phyloP scores from a whole-genome alignment of 192 early-diverging fungal species.

The Funneliformis mosseae region DNA sequence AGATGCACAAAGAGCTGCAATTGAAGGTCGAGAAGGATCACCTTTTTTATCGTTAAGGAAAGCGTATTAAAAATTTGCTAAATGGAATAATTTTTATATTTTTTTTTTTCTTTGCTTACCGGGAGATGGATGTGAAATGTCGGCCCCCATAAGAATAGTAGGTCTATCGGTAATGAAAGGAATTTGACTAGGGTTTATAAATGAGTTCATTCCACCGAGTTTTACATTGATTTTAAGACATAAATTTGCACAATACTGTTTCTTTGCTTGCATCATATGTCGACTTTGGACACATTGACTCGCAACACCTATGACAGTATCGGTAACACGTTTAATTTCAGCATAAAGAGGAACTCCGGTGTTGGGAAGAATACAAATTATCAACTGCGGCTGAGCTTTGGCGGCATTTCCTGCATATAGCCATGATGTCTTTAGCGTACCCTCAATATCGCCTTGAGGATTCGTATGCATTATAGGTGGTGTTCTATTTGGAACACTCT shows the following conservation, averaged over 20 bases:
- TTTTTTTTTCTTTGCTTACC: slow-evolving; percentile 51
- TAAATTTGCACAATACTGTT: slow-evolving; percentile 95
- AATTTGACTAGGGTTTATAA: slow-evolving; percentile 59
- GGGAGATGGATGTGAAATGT: slow-evolving; percentile 85
- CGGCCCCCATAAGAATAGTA: slow-evolving; percentile 90
- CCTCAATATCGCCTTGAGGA: slow-evolving; percentile 72
- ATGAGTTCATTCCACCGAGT: slow-evolving; percentile 87
- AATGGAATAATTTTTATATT: slow-evolving; percentile 28
- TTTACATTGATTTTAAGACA: slow-evolving; percentile 94
- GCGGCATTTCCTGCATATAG: slow-evolving; percentile 68
- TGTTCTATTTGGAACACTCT: slow-evolving; percentile 46
- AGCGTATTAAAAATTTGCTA: too few relatives aligned
- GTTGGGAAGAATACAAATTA: slow-evolving; percentile 84
- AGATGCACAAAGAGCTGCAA: slow-evolving; percentile 76
- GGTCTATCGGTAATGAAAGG: slow-evolving; percentile 72
- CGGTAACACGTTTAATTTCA: slow-evolving; percentile 83
- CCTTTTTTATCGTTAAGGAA: background rate
- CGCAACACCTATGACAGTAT: slow-evolving; percentile 86
- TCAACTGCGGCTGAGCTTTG: slow-evolving; percentile 71
- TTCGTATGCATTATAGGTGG: slow-evolving; percentile 55
- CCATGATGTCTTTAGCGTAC: slow-evolving; percentile 68
- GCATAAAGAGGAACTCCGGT: slow-evolving; percentile 77
- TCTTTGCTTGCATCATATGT: slow-evolving; percentile 72
- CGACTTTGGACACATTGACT: slow-evolving; percentile 91
- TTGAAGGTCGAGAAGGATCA: slow-evolving; percentile 53